Conservation (phyloP, 2,329 filamentous ascomycete species). For the Fusarium neocosmosporiellum region DNA sequence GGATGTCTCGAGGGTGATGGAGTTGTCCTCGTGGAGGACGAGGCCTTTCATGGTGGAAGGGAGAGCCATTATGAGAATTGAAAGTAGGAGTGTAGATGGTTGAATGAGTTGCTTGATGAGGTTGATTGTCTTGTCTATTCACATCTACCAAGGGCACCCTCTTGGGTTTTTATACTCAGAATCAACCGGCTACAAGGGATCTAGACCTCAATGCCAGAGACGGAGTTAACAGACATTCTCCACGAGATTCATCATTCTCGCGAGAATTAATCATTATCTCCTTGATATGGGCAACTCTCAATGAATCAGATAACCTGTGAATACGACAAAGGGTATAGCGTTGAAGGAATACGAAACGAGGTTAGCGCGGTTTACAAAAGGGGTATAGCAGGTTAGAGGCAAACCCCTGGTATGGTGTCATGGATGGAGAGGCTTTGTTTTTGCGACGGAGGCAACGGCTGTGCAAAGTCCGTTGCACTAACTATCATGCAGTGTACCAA, state of each 20-base stretch:
- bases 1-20: conserved; percentile 13
- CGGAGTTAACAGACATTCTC: background rate
- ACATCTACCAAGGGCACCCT: background rate
- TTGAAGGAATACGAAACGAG: conserved; percentile 10
- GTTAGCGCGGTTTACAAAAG: conserved; percentile 1
- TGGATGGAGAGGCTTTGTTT: background rate
- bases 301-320: background rate
- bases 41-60: conserved; percentile 36
- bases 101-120: background rate
- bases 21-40: conserved; percentile 25
- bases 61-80: conserved; percentile 21
- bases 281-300: background rate
- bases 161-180: background rate
- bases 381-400: background rate
- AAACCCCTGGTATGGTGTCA: background rate
- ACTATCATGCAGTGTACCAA: background rate
- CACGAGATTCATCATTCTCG: background rate
- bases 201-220: background rate
- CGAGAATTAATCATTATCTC: background rate
- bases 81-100: background rate
- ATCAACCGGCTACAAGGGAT: background rate
- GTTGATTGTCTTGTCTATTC: background rate
- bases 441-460: background rate
- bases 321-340: background rate
- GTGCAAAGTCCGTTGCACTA: background rate